Evolutionary conservation across 1,139 yeast genomes (phyloP).

Genomic region (Debaryomyces fabryi): DNA sequence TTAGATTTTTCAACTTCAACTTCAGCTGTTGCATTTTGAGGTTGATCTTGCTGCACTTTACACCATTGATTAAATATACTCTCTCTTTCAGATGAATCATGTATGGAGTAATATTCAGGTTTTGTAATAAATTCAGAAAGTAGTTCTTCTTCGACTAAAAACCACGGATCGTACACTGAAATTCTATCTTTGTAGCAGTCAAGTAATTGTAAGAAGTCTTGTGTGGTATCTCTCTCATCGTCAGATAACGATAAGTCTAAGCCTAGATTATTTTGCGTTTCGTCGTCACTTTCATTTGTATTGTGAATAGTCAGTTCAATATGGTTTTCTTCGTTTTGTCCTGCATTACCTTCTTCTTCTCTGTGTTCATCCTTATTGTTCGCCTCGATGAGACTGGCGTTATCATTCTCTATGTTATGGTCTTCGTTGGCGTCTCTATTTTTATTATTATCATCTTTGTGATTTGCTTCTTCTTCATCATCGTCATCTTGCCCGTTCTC

Average conservation of each 20-base stretch:
- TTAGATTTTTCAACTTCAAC: neutral
- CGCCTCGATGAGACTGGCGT: neutral
- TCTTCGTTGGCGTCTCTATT: constrained; percentile 14
- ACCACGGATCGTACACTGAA: constrained; percentile 43
- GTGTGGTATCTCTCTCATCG: constrained; percentile 9
- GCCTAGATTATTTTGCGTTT: constrained; percentile 12
- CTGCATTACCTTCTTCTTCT: constrained; percentile 5
- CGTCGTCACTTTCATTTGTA: neutral
- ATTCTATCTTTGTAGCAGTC: constrained; percentile 26
- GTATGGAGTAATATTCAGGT: constrained; percentile 35
- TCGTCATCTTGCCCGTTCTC: neutral
- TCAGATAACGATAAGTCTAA: constrained; percentile 26
- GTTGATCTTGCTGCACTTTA: constrained; percentile 8
- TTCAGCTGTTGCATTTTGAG: neutral
- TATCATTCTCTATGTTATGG: constrained; percentile 5
- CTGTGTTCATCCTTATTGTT: constrained; percentile 8
- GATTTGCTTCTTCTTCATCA: constrained; percentile 7
- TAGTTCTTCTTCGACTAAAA: constrained; percentile 41
- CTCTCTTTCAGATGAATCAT: constrained; percentile 24
- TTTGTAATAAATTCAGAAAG: constrained; percentile 29
- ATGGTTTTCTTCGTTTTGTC: constrained; percentile 1
- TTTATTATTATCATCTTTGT: constrained; percentile 14
- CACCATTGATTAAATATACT: constrained; percentile 38
- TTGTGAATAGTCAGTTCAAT: constrained; percentile 7
- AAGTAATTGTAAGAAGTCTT: constrained; percentile 28